Evolutionary conservation across 805 yeast genomes (phyloP), one percentile per base, ranked within the genome.

Genomic region (Metschnikowia lunata): DNA sequence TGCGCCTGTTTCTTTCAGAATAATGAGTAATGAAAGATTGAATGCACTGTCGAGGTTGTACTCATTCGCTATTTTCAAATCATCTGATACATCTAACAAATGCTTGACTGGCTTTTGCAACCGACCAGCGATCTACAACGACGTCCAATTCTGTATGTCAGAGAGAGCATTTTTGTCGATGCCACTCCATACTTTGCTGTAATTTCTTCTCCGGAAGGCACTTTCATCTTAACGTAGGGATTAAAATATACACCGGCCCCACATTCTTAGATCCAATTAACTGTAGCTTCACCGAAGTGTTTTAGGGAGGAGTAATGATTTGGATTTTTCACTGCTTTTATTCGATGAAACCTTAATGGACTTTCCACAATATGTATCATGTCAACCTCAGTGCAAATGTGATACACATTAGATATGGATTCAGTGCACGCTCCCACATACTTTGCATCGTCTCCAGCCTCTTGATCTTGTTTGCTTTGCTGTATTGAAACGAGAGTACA

Each of bases 231-330:
- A 7, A 87, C 88, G 62, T 77, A 93, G 4, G 99, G 98, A 59
- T 93, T 93, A 71, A 88, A 93, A 62, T 91, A 93, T 3, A 91
- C 85, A 7, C 97, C 97, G 0, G 96, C 93, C 1, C 96, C 97
- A 14, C 77, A 51, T 30, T 79, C 76, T 59, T 84, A 89, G 13
- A 85, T 75, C 46, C 62, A 64, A 3, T 82, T 67, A 7, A 87
- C 11, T 43, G 52, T 30, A 46, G 48, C 11, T 43, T 54, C 30
- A 40, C 60, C 56, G 18, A 85, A 70, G 42, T 60, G 64, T 47
- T 76, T 72, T 40, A 88, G 53, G 6, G 76, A 69, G 7, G 97
- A 89, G 59, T 93, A 93, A 63, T 93, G 98, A 8, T 72, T 61
- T 2, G 88, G 85, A 59, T 79, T 71, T 55, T 80, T 83, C 37